Evolutionary conservation across 1,139 yeast species (phyloP), one percentile per base, ranked within the genome.

Genomic region (Kodamaea sp.): DNA sequence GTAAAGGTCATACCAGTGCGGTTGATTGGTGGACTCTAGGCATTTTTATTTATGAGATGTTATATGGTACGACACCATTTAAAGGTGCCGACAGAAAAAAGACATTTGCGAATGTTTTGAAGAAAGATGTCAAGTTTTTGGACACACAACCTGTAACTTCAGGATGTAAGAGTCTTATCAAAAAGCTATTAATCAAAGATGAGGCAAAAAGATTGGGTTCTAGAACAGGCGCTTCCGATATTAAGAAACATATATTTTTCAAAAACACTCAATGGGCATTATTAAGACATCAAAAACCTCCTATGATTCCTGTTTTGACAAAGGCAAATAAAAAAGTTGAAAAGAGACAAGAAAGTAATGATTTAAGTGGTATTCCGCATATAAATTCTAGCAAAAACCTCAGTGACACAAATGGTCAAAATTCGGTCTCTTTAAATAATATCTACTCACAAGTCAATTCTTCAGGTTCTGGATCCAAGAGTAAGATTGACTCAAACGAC

Each of bases 21-120:
- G 98, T 92, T 11, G 98, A 92, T 62, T 92, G 98, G 98, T 92
- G 98, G 98, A 92, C 98, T 0, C 68, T 92, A 46, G 98, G 98
- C 2, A 89, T 92, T 28, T 74, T 92, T 52, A 70, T 89, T 23
- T 92, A 80, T 59, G 98, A 92, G 57, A 92, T 92, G 98, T 67
- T 92, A 30, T 89, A 80, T 60, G 97, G 97, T 2, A 85, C 89
- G 7, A 92, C 98, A 0, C 98, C 98, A 1, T 92, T 92, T 65
- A 92, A 92, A 62, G 98, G 98, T 6, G 70, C 78, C 34, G 88
- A 82, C 49, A 75, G 97, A 35, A 89, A 89, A 55, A 81, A 81
- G 50, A 92, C 98, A 0, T 92, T 92, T 62, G 82, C 94, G 32
- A 88, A 88, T 52, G 80, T 92, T 39, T 67, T 92, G 55, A 88